Evolutionary conservation across 148 eudicot species (phyloP), one percentile per base, ranked within the genome.

Genomic region (Silene latifolia): DNA sequence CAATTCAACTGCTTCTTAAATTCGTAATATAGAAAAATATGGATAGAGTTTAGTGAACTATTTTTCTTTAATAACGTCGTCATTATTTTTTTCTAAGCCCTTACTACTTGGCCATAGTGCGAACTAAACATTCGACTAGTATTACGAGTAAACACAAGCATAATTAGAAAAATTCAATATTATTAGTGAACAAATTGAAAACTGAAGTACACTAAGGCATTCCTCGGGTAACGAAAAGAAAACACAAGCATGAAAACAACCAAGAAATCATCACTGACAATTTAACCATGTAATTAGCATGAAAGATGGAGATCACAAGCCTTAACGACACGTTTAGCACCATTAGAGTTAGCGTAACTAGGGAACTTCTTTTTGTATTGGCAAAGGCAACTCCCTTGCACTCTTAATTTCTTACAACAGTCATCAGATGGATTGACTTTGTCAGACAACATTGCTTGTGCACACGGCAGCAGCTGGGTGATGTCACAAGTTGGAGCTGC

Each of bases 301-400:
- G 71, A 67, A 44, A 67, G 27, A 17, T n/a, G 19, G 53, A 67
- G 71, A 1, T 67, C 21, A 42, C 71, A 67, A 67, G 51, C 24
- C 23, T 67, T 67, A 42, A 67, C 71, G 53, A 67, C 71, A 12
- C 71, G 71, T 20, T 67, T 67, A 67, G 71, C 71, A 35, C 44
- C 44, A 8, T 67, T 20, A 67, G 71, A 67, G 54, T 67, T 67
- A 20, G 71, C 71, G 8, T 67, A 67, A 67, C 14, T 8, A n/a
- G 71, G 71, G 53, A 42, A 67, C 71, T 67, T 39, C 71, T 67
- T 67, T 67, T 67, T 67, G 71, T 67, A 67, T 11, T 42, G 54
- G 17, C 71, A 67, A 42, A 67, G 53, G 25, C 71, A 67, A 67
- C 24, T 67, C 53, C 13, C 51, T 44, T 67, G 71, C 19, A 0